A percentile compares a stretch with the other conserved stretches of the same genome.
Evolutionary conservation across 257 asterid genomes (phyloP).

Genomic region (Fraxinus pennsylvanica): DNA sequence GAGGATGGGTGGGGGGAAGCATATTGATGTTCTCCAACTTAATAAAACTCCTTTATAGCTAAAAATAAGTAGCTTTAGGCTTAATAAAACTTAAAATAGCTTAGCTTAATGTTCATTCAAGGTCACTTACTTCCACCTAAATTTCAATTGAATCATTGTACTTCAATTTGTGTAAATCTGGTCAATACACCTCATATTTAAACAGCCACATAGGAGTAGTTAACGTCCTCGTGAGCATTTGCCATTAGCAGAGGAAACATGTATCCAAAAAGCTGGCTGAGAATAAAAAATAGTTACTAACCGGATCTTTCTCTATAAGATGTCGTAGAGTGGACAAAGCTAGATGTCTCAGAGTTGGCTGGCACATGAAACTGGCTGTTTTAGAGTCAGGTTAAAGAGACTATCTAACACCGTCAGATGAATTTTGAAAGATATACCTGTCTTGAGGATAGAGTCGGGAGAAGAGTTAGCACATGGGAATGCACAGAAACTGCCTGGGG

Average conservation of each 20-base stretch:
- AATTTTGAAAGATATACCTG: slow-evolving; percentile 56
- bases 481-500: slow-evolving; percentile 96
- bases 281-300: slow-evolving; percentile 44
- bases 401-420: slow-evolving; percentile 18
- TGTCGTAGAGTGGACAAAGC: slow-evolving; percentile 95
- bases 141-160: not conserved
- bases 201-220: not conserved
- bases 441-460: slow-evolving; percentile 92
- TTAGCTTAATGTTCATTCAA: not conserved
- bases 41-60: too few relatives aligned
- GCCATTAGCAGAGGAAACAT: not conserved
- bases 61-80: not conserved
- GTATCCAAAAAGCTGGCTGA: slow-evolving; percentile 22
- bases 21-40: too few relatives aligned
- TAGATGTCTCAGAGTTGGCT: slow-evolving; percentile 92
- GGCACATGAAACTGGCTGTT: slow-evolving; percentile 37
- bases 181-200: not conserved
- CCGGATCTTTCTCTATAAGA: slow-evolving; percentile 98
- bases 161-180: not conserved
- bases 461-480: slow-evolving; percentile 87
- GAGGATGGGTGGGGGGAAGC: too few relatives aligned
- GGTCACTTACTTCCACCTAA: not conserved
- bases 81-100: not conserved
- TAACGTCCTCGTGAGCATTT: not conserved
- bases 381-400: slow-evolving; percentile 26